Evolutionary conservation across 257 asterid genomes (phyloP).

Genomic region (Forsythia viridissima): DNA sequence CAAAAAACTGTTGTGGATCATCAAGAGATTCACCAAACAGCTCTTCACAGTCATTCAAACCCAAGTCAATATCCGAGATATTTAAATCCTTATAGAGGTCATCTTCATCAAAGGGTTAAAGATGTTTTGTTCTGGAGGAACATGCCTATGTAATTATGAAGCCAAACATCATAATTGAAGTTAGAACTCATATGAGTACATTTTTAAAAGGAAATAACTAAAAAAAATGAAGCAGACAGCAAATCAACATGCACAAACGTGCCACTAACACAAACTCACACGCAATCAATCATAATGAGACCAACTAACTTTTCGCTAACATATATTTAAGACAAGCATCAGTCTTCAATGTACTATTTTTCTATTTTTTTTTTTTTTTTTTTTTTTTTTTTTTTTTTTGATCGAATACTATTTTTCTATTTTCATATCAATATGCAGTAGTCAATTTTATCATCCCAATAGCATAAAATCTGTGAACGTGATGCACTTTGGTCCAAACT

Average conservation of each 20-base stretch:
- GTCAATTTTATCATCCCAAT: not conserved
- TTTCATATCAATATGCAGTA: not conserved
- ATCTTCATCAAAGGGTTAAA: slow-evolving; percentile 28
- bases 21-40: slow-evolving; percentile 40
- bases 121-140: slow-evolving; percentile 24
- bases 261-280: not conserved
- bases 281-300: not conserved
- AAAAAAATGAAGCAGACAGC: not conserved
- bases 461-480: not conserved
- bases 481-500: not conserved
- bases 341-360: not conserved
- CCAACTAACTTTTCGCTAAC: slow-evolving; percentile 6
- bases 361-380: too few relatives aligned
- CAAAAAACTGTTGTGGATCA: slow-evolving; percentile 36
- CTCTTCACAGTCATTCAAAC: slow-evolving; percentile 40
- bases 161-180: not conserved
- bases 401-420: too few relatives aligned
- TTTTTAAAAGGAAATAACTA: not conserved
- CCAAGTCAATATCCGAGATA: slow-evolving; percentile 42
- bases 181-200: not conserved
- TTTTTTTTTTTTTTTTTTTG: too few relatives aligned
- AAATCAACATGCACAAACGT: not conserved
- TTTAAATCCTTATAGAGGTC: slow-evolving; percentile 30
- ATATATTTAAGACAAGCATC: too few relatives aligned
- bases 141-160: slow-evolving; percentile 34